Percentiles rank a stretch among this genome's conserved stretches.
Evolutionary conservation across 164 flowering plant species (phyloP).

Genomic region (Buxus sempervirens): DNA sequence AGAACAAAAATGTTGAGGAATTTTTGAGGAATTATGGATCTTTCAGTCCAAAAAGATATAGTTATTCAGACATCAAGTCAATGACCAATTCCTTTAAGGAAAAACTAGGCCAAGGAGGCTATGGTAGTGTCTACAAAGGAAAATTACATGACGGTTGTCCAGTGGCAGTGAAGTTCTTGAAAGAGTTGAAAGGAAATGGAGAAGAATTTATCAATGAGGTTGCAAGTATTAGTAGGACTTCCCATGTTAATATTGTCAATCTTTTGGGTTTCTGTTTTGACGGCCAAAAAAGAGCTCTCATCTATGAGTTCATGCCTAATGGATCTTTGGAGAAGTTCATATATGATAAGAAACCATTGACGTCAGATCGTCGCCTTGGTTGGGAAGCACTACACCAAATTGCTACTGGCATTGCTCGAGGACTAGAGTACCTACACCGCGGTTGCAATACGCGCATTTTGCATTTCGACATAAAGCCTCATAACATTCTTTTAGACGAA

Average conservation of each 20-base stretch:
- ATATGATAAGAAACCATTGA: constrained; percentile 5
- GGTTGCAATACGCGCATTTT: constrained; percentile 39
- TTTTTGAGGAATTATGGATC: too few relatives aligned
- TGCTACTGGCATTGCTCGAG: constrained; percentile 38
- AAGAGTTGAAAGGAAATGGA: background rate
- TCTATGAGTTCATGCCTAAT: constrained; percentile 42
- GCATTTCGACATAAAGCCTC: constrained; percentile 51
- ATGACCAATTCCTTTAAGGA: too few relatives aligned
- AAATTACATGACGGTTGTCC: background rate
- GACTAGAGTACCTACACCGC: constrained; percentile 42
- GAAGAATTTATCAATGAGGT: too few relatives aligned
- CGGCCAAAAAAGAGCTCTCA: constrained; percentile 30
- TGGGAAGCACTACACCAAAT: constrained; percentile 29
- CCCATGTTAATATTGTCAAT: constrained; percentile 17
- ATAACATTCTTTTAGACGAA: constrained; percentile 37
- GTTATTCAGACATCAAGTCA: too few relatives aligned
- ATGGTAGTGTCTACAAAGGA: too few relatives aligned
- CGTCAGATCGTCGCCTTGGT: constrained; percentile 6
- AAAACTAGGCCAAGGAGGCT: too few relatives aligned
- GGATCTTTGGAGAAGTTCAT: constrained; percentile 45
- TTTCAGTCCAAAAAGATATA: background rate
- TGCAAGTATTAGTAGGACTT: too few relatives aligned
- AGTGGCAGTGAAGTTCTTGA: background rate
- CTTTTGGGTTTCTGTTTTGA: constrained; percentile 36
- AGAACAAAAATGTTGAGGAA: too few relatives aligned